Evolutionary conservation across 2,329 filamentous ascomycete genomes (phyloP).

Genomic region (Fusarium hainanense): DNA sequence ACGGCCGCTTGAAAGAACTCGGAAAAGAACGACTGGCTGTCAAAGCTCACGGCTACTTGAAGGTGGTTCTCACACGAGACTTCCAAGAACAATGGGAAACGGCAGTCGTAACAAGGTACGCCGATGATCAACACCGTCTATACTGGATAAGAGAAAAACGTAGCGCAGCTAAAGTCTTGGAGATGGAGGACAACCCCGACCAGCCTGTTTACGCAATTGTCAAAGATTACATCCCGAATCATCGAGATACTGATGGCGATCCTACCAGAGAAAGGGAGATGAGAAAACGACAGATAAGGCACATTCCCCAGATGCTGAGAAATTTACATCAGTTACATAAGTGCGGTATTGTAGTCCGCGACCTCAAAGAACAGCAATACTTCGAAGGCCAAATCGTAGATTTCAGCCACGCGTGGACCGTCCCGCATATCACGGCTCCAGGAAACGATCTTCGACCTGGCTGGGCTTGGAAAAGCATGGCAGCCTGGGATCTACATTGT

Average conservation of each 20-base stretch:
- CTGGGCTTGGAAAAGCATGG: slow-evolving; percentile 23
- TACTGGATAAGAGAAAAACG: neutral
- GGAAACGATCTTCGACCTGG: neutral
- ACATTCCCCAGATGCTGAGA: slow-evolving; percentile 11
- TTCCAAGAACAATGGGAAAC: neutral
- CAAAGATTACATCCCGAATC: slow-evolving; percentile 17
- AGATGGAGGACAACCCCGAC: neutral
- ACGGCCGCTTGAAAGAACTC: slow-evolving; percentile 23
- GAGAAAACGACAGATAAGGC: neutral
- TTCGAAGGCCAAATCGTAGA: neutral
- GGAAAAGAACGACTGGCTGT: slow-evolving; percentile 6
- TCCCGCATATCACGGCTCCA: slow-evolving; percentile 9
- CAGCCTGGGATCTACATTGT: slow-evolving; percentile 20
- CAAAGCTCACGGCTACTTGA: slow-evolving; percentile 15
- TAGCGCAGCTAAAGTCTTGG: neutral
- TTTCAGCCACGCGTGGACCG: slow-evolving; percentile 19
- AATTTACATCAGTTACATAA: slow-evolving; percentile 8
- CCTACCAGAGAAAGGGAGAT: neutral
- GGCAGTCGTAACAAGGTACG: neutral
- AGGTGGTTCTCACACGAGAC: neutral
- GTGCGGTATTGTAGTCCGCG: slow-evolving; percentile 18
- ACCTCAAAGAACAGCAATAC: slow-evolving; percentile 16
- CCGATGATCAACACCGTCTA: too few relatives aligned
- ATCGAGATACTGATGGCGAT: accelerated
- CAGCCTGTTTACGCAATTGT: slow-evolving; percentile 24